Percentiles rank a stretch among this genome's conserved stretches.
phyloP scores from a whole-genome alignment of 768 basidiomycete species.

The Mycena maculata region DNA sequence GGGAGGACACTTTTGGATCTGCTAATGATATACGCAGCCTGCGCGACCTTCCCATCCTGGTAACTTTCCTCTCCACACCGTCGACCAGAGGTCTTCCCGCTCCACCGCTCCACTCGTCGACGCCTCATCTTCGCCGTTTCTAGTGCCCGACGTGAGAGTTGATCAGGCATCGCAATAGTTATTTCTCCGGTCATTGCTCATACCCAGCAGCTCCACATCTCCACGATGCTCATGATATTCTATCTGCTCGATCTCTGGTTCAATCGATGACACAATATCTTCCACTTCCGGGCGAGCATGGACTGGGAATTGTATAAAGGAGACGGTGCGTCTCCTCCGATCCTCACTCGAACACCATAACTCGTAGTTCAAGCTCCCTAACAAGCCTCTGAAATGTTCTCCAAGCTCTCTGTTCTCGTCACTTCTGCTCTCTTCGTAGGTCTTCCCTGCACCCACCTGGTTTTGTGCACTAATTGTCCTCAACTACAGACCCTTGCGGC shows the following conservation, averaged over 20 bases:
- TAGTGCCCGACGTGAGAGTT: too few species aligned
- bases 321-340: background rate
- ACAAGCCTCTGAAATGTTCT: slow-evolving; percentile 6
- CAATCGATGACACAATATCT: background rate
- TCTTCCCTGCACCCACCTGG: background rate
- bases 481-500: slow-evolving; percentile 1
- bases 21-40: too few species aligned
- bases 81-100: too few species aligned
- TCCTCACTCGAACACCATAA: background rate
- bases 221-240: too few species aligned
- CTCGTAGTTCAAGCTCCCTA: background rate
- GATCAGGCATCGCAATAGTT: too few species aligned
- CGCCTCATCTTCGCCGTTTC: too few species aligned
- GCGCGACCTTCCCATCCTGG: too few species aligned
- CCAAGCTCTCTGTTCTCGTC: slow-evolving; percentile 4
- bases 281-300: background rate
- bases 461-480: background rate
- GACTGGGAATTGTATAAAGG: background rate
- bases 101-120: too few species aligned
- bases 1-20: too few species aligned
- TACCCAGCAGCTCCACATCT: too few species aligned
- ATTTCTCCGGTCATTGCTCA: too few species aligned
- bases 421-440: background rate
- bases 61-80: too few species aligned
- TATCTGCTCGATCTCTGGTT: background rate